phyloP scores from a whole-genome alignment of 306 rosid species.

The Hippophae gyantsensis region DNA sequence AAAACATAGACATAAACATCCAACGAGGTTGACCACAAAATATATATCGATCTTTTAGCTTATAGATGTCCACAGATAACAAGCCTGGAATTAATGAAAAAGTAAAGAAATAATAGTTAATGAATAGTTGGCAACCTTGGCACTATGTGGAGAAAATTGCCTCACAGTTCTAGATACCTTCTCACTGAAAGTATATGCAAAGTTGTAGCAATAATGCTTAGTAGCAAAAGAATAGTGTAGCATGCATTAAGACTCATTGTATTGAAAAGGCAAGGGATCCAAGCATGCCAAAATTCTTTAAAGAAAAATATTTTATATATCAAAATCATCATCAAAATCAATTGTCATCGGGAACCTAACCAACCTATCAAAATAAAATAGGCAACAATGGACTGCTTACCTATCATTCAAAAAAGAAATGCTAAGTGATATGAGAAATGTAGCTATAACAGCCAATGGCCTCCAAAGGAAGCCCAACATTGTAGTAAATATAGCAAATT shows the following conservation, averaged over 20 bases:
- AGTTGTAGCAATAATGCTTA: slow-evolving; percentile 42
- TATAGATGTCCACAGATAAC: slow-evolving; percentile 97
- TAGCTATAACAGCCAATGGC: slow-evolving; percentile 62
- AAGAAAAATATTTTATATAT: too few species aligned
- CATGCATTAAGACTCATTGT: too few species aligned
- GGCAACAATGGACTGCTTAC: slow-evolving; percentile 20
- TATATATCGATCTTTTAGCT: slow-evolving; percentile 69
- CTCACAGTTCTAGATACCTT: slow-evolving; percentile 78
- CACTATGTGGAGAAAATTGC: slow-evolving; percentile 86
- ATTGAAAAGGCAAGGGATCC: too few species aligned
- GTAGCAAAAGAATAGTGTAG: neutral
- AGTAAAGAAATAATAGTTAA: slow-evolving; percentile 9
- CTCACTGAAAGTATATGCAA: slow-evolving; percentile 95
- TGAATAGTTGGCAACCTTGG: slow-evolving; percentile 14
- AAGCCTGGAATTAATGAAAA: slow-evolving; percentile 56
- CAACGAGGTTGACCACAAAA: slow-evolving; percentile 88
- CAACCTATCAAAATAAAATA: too few species aligned
- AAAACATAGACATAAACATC: slow-evolving; percentile 65
- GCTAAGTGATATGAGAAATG: slow-evolving; percentile 70
- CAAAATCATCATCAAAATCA: too few species aligned
- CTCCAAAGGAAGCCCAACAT: too few species aligned
- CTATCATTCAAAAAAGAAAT: slow-evolving; percentile 93
- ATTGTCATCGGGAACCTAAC: too few species aligned
- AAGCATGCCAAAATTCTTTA: too few species aligned
- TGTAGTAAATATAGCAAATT: too few species aligned